These are phyloP conservation scores for Ophiostoma himal-ulmi DNA, from an alignment of 2,329 filamentous ascomycete species.

Conservation along the genomic window DNA sequence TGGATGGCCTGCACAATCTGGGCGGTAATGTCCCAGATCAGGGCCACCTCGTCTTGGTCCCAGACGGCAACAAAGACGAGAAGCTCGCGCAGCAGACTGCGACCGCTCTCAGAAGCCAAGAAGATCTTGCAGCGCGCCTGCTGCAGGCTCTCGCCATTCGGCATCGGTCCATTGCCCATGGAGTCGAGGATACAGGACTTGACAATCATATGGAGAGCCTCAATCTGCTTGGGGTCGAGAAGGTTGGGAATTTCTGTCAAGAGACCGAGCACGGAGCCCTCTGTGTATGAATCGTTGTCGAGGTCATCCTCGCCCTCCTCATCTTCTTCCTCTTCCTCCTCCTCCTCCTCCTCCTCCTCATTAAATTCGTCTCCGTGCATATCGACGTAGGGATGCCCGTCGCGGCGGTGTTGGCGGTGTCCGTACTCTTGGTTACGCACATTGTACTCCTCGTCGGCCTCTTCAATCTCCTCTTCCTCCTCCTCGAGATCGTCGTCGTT, in stretches of 20 bases:
- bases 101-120: constrained; percentile 80
- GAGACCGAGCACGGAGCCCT: constrained; percentile 74
- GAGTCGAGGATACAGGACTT: constrained; percentile 89
- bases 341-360: constrained; percentile 26
- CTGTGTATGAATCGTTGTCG: constrained; percentile 72
- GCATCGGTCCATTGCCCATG: constrained; percentile 62
- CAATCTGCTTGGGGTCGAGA: constrained; percentile 88
- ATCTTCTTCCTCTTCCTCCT: constrained; percentile 19
- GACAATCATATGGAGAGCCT: constrained; percentile 93
- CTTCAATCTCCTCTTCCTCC: constrained; percentile 24
- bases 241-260: constrained; percentile 93
- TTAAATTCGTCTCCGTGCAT: constrained; percentile 36
- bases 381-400: constrained; percentile 38
- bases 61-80: constrained; percentile 95
- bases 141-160: constrained; percentile 74
- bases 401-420: constrained; percentile 28
- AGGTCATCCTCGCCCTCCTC: constrained; percentile 43
- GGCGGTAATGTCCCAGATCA: constrained; percentile 94
- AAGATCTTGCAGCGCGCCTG: constrained; percentile 86
- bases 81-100: constrained; percentile 82
- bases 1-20: constrained; percentile 93
- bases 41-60: constrained; percentile 87
- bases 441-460: constrained; percentile 29
- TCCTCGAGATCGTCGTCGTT: constrained; percentile 12
- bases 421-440: constrained; percentile 27